These are phyloP conservation scores for Xylariaceae sp. DNA, from an alignment of 2,329 filamentous ascomycete species.

Conservation along the genomic window DNA sequence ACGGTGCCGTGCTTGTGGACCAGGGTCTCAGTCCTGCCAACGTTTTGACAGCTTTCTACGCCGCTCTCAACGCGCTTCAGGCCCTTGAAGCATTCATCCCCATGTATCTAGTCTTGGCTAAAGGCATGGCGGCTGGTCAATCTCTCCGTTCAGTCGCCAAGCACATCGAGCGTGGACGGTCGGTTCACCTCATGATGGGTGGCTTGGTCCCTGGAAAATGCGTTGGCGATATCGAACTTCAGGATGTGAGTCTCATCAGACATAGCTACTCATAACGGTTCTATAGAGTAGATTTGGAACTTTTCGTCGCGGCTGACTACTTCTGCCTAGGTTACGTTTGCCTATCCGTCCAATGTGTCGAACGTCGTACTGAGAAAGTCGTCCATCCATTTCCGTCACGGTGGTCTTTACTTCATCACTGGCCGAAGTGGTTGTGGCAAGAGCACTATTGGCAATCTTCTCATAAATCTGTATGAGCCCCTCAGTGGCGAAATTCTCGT, in stretches of 20 bases:
- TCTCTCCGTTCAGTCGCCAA: constrained; percentile 50
- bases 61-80: constrained; percentile 71
- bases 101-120: constrained; percentile 72
- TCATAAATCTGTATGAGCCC: constrained; percentile 73
- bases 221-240: constrained; percentile 65
- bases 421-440: constrained; percentile 89
- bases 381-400: constrained; percentile 66
- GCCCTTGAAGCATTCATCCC: constrained; percentile 71
- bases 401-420: constrained; percentile 74
- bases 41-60: constrained; percentile 82
- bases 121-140: constrained; percentile 70
- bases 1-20: constrained; percentile 67
- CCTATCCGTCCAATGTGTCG: constrained; percentile 69
- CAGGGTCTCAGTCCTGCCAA: constrained; percentile 58
- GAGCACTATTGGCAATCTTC: constrained; percentile 77
- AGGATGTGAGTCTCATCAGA: constrained; percentile 48
- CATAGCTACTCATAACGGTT: no score
- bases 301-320: constrained; percentile 12
- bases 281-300: no score
- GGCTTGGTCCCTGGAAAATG: constrained; percentile 41
- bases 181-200: constrained; percentile 29
- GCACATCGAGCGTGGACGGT: constrained; percentile 25
- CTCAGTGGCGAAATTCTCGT: constrained; percentile 62
- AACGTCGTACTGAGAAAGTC: constrained; percentile 57
- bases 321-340: constrained; percentile 64